Conservation (phyloP, 2,329 filamentous ascomycete genomes). For the Purpureocillium lavendulum region DNA sequence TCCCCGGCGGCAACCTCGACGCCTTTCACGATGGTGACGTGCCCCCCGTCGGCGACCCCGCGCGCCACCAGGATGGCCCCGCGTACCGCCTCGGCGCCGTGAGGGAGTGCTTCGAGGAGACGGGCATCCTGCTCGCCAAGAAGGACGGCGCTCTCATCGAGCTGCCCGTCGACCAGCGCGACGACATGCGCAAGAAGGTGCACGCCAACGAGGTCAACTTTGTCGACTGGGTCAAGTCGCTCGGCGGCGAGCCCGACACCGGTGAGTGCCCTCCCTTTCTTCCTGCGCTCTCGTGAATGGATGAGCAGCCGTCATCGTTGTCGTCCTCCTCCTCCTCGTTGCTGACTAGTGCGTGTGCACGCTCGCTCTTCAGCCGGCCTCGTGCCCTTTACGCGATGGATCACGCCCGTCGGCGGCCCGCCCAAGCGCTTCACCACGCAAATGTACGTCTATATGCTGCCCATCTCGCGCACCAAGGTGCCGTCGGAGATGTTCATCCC, state of each 20-base stretch:
- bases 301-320: no score
- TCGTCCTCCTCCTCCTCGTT: neutral
- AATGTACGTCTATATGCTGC: constrained; percentile 93
- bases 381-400: constrained; percentile 82
- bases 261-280: constrained; percentile 32
- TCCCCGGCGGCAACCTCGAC: constrained; percentile 83
- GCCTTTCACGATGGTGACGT: constrained; percentile 63
- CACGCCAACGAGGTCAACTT: constrained; percentile 62
- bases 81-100: constrained; percentile 78
- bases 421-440: constrained; percentile 83
- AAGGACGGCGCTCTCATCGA: constrained; percentile 48
- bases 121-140: constrained; percentile 71
- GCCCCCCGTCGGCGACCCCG: constrained; percentile 34
- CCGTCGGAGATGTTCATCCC: constrained; percentile 51
- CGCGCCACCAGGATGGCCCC: constrained; percentile 60
- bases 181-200: constrained; percentile 58
- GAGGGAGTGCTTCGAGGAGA: constrained; percentile 91
- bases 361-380: constrained; percentile 60
- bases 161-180: constrained; percentile 49
- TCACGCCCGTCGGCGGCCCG: constrained; percentile 62
- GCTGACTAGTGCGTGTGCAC: no score
- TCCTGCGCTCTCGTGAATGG: neutral
- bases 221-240: constrained; percentile 48
- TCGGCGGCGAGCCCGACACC: constrained; percentile 56
- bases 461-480: constrained; percentile 33